Evolutionary conservation across 2,329 filamentous ascomycete genomes (phyloP), one percentile per base, ranked within the genome.

Genomic region (Juglanconis oblonga): DNA sequence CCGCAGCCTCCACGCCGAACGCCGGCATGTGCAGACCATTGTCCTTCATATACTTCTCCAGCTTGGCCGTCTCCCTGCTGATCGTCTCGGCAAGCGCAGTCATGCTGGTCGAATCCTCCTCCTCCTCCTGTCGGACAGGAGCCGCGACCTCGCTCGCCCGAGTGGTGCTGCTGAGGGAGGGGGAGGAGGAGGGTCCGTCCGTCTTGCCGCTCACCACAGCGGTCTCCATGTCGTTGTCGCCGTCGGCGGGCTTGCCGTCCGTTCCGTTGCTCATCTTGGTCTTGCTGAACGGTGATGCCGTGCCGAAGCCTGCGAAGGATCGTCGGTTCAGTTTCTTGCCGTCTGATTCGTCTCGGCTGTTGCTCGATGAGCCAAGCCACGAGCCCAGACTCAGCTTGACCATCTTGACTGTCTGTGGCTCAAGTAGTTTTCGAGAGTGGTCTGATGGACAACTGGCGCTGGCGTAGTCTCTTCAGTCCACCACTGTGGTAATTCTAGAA

Each of bases 61-160:
- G 68, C 65, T 77, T 82, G 62, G 78, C 76, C 0, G 81, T 79
- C 63, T 83, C 80, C 47, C 66, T 64, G 40, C 73, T 73, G 57
- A 84, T 84, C 51, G 72, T 79, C 52, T 72, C 73, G 2, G 81
- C 80, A n/a, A 84, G 70, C 32, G 71, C 69, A 13, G 77, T 64
- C 70, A 84, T 75, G 31, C 71, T 73, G 2, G 77, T 77, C 10
- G 73, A 68, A 3, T n/a, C 9, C 17, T 32, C 17, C 6, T 4
- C 5, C 5, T 44, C 42, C 42, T 11, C 4, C 13, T 7, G 13
- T 7, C 8, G 24, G 32, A 13, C 29, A 35, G 48, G 11, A 17
- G 48, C 11, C 48, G n/a, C 31, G 47, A 10, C 31, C 10, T 17
- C 33, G 31, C 31, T 51, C 31, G 48, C 32, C 32, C 9, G 17